Evolutionary conservation across 2,329 filamentous ascomycete species (phyloP), one percentile per base, ranked within the genome.

Genomic region (Botryosphaeria dothidea): DNA sequence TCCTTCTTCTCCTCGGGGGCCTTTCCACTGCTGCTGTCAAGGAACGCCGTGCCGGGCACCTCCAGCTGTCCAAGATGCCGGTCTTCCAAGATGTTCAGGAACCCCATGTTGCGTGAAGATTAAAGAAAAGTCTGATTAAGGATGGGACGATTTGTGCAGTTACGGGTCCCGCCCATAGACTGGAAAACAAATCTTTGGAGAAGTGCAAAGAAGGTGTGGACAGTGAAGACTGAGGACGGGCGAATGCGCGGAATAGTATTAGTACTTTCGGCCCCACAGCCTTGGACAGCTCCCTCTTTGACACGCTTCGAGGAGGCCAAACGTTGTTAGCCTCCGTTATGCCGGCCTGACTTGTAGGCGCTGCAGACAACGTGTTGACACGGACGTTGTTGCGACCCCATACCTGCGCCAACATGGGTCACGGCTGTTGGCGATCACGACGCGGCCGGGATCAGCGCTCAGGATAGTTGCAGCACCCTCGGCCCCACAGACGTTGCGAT

Each of bases 31-130:
- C 73, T 68, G 56, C 72, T 74, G 29, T 69, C 73, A 27, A 76
- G 67, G 25, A 74, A 68, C n/a, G 75, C 73, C 7, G 73, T 75
- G n/a, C 72, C 74, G 8, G 74, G 74, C 15, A 76, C 74, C 70
- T 75, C 72, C 19, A 71, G 65, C 13, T 34, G 56, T 13, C 56
- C 56, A 25, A 75, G 70, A 34, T 74, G 70, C 49, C 72, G 70
- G 66, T 75, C 73, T 66, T 76, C 74, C 36, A 73, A 56, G n/a
- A 76, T 68, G 56, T 73, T 72, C 19, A 76, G 72, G 60, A 76
- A 76, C 31, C 71, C 73, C 74, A 76, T 76, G 9, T 3, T 60
- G 25, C 7, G 2, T 45, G 19, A 15, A 7, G 15, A 48, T 46
- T 31, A 46, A 60, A 13, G 41, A 60, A 21, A 34, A 34, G 11